phyloP scores from a whole-genome alignment of 306 rosid genomes.

The Trichosanthes truncata region DNA sequence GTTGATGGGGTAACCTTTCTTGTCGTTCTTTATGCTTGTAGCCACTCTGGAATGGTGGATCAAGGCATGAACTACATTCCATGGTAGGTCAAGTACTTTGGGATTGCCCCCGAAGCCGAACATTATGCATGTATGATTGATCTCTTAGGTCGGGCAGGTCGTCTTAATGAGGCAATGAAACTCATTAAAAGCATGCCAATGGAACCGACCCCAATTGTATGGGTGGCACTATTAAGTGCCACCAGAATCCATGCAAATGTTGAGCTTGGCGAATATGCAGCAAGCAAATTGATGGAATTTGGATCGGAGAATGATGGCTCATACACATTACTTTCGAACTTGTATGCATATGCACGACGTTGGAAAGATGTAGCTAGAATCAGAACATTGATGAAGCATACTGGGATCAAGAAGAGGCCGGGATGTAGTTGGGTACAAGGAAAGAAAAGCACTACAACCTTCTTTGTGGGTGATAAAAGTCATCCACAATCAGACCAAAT shows the following conservation, averaged over 20 bases:
- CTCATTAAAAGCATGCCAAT: slow-evolving; percentile 60
- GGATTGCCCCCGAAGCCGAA: slow-evolving; percentile 57
- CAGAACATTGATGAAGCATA: slow-evolving; percentile 56
- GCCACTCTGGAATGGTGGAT: slow-evolving; percentile 74
- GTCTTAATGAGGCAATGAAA: slow-evolving; percentile 42
- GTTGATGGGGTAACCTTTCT: slow-evolving; percentile 68
- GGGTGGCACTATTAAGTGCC: slow-evolving; percentile 74
- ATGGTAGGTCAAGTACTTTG: slow-evolving; percentile 43
- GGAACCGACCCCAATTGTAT: slow-evolving; percentile 58
- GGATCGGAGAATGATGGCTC: slow-evolving; percentile 64
- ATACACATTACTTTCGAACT: slow-evolving; percentile 72
- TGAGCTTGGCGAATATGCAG: slow-evolving; percentile 74
- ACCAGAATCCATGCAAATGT: slow-evolving; percentile 61
- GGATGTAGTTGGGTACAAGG: slow-evolving; percentile 93
- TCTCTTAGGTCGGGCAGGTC: slow-evolving; percentile 79
- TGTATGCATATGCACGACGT: slow-evolving; percentile 67
- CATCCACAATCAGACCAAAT: slow-evolving; percentile 50
- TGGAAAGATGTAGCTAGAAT: slow-evolving; percentile 81
- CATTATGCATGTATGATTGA: slow-evolving; percentile 91
- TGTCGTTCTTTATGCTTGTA: slow-evolving; percentile 77
- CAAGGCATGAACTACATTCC: slow-evolving; percentile 50
- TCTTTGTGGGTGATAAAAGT: slow-evolving; percentile 69
- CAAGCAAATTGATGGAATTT: slow-evolving; percentile 33
- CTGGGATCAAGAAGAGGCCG: slow-evolving; percentile 61
- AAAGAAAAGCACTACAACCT: slow-evolving; percentile 44